Conservation (phyloP, 2,329 filamentous ascomycete species). For the Neofusicoccum parvum region DNA sequence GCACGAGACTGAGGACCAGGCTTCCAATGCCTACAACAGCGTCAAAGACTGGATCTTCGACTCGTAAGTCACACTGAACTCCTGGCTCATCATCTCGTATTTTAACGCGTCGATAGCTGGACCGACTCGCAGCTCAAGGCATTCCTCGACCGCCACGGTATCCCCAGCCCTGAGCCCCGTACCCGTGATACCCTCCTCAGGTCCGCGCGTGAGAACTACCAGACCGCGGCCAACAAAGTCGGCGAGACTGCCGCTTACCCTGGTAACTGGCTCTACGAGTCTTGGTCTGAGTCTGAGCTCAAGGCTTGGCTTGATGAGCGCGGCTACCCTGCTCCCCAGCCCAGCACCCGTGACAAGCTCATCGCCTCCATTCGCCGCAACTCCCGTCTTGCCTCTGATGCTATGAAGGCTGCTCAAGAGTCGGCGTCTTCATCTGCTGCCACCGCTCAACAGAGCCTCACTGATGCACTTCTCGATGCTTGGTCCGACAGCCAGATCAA, state of each 20-base stretch:
- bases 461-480: constrained; percentile 80
- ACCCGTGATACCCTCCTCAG: constrained; percentile 80
- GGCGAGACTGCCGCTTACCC: constrained; percentile 85
- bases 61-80: constrained; percentile 49
- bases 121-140: constrained; percentile 90
- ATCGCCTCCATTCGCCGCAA: constrained; percentile 90
- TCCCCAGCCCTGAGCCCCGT: constrained; percentile 85
- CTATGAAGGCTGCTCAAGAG: constrained; percentile 56
- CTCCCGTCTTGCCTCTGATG: constrained; percentile 75
- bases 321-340: constrained; percentile 84
- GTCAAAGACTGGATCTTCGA: constrained; percentile 93
- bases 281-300: constrained; percentile 90
- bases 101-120: constrained; percentile 65
- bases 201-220: constrained; percentile 79
- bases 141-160: constrained; percentile 85
- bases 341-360: constrained; percentile 80
- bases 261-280: constrained; percentile 89
- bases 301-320: constrained; percentile 92
- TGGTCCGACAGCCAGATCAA: constrained; percentile 93
- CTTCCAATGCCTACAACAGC: constrained; percentile 69
- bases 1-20: constrained; percentile 78
- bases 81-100: not conserved
- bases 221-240: constrained; percentile 70
- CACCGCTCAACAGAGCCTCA: constrained; percentile 72
- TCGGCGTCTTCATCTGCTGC: constrained; percentile 60